phyloP scores from a whole-genome alignment of 2,329 filamentous ascomycete genomes.

The Diaporthe vaccinii region DNA sequence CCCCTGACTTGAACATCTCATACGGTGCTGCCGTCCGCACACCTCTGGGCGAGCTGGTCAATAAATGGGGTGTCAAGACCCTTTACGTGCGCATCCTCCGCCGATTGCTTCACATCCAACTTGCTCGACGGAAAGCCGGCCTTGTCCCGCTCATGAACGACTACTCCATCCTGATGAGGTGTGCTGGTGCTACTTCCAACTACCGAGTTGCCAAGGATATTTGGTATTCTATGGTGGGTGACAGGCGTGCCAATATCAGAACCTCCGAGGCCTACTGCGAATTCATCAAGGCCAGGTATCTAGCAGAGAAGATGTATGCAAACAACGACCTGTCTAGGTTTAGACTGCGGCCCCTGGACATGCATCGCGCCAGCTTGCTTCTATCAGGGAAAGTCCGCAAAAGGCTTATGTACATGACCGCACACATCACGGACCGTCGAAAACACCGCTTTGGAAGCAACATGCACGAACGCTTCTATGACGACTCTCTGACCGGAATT shows the following conservation, averaged over 20 bases:
- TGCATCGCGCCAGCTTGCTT: slow-evolving; percentile 46
- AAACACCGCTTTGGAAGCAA: slow-evolving; percentile 51
- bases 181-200: slow-evolving; percentile 61
- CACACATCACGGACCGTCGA: slow-evolving; percentile 36
- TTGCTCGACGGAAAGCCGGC: slow-evolving; percentile 48
- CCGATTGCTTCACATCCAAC: slow-evolving; percentile 35
- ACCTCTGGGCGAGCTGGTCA: slow-evolving; percentile 53
- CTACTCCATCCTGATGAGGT: slow-evolving; percentile 60
- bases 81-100: slow-evolving; percentile 50
- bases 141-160: slow-evolving; percentile 54
- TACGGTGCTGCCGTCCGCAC: slow-evolving; percentile 57
- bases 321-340: slow-evolving; percentile 59
- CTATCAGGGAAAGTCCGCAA: slow-evolving; percentile 38
- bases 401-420: slow-evolving; percentile 45
- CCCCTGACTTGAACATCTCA: slow-evolving; percentile 55
- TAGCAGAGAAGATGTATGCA: slow-evolving; percentile 61
- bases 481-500: slow-evolving; percentile 49
- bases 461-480: slow-evolving; percentile 42
- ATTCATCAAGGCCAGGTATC: slow-evolving; percentile 62
- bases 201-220: slow-evolving; percentile 50
- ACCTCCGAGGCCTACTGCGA: slow-evolving; percentile 56
- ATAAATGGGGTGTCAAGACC: slow-evolving; percentile 60
- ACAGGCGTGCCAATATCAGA: slow-evolving; percentile 43
- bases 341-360: slow-evolving; percentile 56
- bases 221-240: slow-evolving; percentile 41